Conservation (phyloP, 2,329 filamentous ascomycete genomes). For the Madurella fahalii region DNA sequence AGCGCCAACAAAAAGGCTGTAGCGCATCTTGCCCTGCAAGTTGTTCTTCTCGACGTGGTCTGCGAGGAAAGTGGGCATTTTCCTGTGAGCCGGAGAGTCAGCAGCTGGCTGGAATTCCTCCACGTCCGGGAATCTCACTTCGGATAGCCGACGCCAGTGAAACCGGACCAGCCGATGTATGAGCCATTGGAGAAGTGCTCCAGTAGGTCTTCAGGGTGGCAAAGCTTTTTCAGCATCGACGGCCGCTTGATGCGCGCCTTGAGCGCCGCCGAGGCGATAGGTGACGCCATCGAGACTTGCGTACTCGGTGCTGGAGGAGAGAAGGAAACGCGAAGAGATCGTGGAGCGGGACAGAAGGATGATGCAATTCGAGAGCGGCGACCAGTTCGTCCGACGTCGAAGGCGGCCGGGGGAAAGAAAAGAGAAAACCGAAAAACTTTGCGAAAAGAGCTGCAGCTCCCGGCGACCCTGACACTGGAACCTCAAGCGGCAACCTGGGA, state of each 20-base stretch:
- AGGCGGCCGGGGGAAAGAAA: background rate
- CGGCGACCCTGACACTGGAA: background rate
- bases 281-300: constrained; percentile 41
- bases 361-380: background rate
- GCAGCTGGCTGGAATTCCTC: background rate
- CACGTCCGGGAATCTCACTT: constrained; percentile 49
- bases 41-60: constrained; percentile 86
- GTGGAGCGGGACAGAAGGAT: background rate
- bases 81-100: constrained; percentile 47
- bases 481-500: background rate
- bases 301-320: background rate
- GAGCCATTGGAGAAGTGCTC: constrained; percentile 76
- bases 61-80: constrained; percentile 76
- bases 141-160: constrained; percentile 85
- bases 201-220: constrained; percentile 73
- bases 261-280: constrained; percentile 65
- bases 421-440: background rate
- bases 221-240: constrained; percentile 75
- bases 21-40: constrained; percentile 78
- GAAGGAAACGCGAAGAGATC: background rate
- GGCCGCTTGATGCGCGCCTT: constrained; percentile 72
- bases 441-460: background rate
- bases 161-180: constrained; percentile 90
- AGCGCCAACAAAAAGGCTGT: constrained; percentile 85
- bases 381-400: background rate